Evolutionary conservation across 371 early-diverging fungal genomes (phyloP).

Genomic region (Mortierella sp.): DNA sequence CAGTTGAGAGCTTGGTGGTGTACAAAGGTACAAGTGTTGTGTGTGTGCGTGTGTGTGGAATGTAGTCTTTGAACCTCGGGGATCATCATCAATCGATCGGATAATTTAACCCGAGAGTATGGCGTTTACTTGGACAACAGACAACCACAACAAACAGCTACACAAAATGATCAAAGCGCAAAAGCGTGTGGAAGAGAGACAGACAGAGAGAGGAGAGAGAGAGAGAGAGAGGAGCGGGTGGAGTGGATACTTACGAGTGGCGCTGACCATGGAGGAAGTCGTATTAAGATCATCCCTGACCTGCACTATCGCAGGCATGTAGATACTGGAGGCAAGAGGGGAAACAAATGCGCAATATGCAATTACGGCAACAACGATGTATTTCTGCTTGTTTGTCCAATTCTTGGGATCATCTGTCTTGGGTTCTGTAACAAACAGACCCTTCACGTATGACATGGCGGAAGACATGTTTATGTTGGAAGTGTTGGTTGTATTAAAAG

Average conservation of each 20-base stretch:
- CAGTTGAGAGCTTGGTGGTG: too few relatives aligned
- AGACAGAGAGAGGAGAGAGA: background rate
- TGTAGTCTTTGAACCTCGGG: too few relatives aligned
- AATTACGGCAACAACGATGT: constrained; percentile 50
- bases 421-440: constrained; percentile 6
- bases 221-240: background rate
- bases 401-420: constrained; percentile 54
- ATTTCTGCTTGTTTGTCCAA: constrained; percentile 51
- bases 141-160: background rate
- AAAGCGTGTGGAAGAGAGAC: background rate
- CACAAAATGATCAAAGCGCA: background rate
- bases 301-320: constrained; percentile 59
- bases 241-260: constrained; percentile 35
- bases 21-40: too few relatives aligned
- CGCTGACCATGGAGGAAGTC: constrained; percentile 41
- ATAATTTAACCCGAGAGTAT: too few relatives aligned
- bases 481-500: background rate
- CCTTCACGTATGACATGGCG: background rate
- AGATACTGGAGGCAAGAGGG: constrained; percentile 54
- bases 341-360: constrained; percentile 53
- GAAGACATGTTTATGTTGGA: background rate
- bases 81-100: too few relatives aligned
- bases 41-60: too few relatives aligned
- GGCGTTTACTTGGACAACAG: too few relatives aligned
- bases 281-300: constrained; percentile 55